Percentiles rank a stretch among this genome's conserved stretches.
phyloP scores from a whole-genome alignment of 331 rosid species.

The Acacia pycnantha region DNA sequence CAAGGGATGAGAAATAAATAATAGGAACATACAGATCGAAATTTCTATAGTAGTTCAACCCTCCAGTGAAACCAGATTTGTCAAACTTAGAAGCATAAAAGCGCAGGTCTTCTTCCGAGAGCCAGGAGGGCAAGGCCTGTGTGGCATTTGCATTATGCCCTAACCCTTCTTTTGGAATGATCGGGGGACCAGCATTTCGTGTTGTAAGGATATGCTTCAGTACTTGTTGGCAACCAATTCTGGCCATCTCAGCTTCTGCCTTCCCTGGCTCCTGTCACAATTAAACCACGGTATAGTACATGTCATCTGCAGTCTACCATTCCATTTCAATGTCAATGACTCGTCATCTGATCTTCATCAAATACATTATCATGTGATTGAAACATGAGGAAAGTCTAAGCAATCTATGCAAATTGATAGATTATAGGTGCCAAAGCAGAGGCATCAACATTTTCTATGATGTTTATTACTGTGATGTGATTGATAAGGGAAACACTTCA shows the following conservation, averaged over 20 bases:
- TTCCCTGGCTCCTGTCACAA: constrained; percentile 38
- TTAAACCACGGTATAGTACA: not conserved
- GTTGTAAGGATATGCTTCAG: constrained; percentile 24
- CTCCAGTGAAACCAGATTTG: constrained; percentile 39
- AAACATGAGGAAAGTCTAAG: not conserved
- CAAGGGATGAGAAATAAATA: not conserved
- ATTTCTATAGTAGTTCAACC: constrained; percentile 48
- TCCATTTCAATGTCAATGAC: not conserved
- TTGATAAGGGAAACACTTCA: not conserved
- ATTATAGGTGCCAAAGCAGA: not conserved
- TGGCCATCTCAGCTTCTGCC: constrained; percentile 29
- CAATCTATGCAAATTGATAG: too few relatives aligned
- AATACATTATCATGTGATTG: not conserved
- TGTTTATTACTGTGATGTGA: not conserved
- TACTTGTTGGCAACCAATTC: not conserved
- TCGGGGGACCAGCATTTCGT: constrained; percentile 28
- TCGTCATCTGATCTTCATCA: not conserved
- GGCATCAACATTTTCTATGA: not conserved
- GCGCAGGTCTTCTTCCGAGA: constrained; percentile 35
- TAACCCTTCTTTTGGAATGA: constrained; percentile 35
- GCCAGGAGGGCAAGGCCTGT: constrained; percentile 42
- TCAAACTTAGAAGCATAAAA: constrained; percentile 42
- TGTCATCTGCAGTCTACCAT: not conserved
- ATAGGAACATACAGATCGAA: constrained; percentile 30
- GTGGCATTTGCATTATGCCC: not conserved